Percentiles rank a stretch among this genome's conserved stretches.
Conservation (phyloP, 768 basidiomycete species). For the Postia placenta region DNA sequence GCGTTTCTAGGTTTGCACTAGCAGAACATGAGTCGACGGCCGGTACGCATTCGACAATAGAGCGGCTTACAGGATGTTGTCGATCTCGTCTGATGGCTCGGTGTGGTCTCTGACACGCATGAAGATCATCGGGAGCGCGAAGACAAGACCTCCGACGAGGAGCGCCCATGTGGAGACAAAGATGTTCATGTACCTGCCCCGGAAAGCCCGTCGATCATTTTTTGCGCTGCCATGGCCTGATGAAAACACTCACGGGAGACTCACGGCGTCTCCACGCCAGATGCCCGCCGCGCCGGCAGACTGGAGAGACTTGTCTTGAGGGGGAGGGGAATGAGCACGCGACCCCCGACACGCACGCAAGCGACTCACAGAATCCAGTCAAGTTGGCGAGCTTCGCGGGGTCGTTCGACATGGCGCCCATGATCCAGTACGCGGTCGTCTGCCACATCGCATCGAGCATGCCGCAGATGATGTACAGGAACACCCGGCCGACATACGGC, state of each 20-base stretch:
- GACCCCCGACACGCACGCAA: slow-evolving; percentile 1
- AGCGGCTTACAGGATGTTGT: slow-evolving; percentile 5
- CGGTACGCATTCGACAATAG: neutral
- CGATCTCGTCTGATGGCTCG: slow-evolving; percentile 24
- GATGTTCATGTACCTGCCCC: slow-evolving; percentile 53
- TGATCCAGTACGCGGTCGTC: slow-evolving; percentile 75
- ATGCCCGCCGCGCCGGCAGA: slow-evolving; percentile 69
- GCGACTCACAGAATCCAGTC: slow-evolving; percentile 68
- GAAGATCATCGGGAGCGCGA: slow-evolving; percentile 70
- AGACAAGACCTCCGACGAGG: slow-evolving; percentile 56
- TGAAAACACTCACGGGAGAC: slow-evolving; percentile 45
- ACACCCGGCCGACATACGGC: slow-evolving; percentile 47
- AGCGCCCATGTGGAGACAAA: slow-evolving; percentile 74
- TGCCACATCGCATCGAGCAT: slow-evolving; percentile 84
- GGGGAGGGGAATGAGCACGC: neutral
- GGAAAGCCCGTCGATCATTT: neutral
- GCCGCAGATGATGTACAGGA: slow-evolving; percentile 68
- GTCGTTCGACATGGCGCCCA: slow-evolving; percentile 84
- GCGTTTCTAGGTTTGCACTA: neutral
- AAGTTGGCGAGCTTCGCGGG: slow-evolving; percentile 75
- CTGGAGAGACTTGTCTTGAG: slow-evolving; percentile 62
- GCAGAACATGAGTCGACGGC: neutral
- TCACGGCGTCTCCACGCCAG: slow-evolving; percentile 65
- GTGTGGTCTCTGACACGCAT: slow-evolving; percentile 60
- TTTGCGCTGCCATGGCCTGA: neutral